Base-by-base conservation (phyloP, 768 basidiomycete genomes). In the Macrolepiota dolichaula region DNA sequence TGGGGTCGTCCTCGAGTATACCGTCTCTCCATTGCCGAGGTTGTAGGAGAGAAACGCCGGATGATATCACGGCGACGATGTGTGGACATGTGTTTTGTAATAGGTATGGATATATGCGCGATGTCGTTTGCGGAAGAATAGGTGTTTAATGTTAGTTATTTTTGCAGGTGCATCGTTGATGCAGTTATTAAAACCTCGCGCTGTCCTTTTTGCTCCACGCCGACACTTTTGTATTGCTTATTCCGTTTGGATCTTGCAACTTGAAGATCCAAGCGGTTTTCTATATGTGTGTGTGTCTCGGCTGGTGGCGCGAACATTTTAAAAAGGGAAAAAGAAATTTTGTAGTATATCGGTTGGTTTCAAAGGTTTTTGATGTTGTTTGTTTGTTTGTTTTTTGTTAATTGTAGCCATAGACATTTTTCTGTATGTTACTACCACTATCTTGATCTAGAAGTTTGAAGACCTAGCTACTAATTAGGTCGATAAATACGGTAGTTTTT, bases 31-130 rank as follows among this genome's bases (percentile, higher is more conserved):
- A 85, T 51, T 86, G 83, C 59, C 77, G 86, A 27, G 69, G 77
- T 1, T 86, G 85, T 63, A 71, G 74, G 4, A 67, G 72, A 25
- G 78, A 85, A 55, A 76, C 78, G 1, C 83, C 82, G 55, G 76
- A 79, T 37, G 78, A 85, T 61, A 77, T 80, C 49, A 85, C 82
- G 2, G 85, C 80, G 22, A 85, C 82, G 3, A 81, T 84, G 70
- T 87, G 86, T 65, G 86, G 86, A 2, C 86, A 87, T 63, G 65
- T 87, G 17, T 87, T 87, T 63, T 87, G 86, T 65, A 77, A 82
- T 57, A 61, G 75, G 85, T 85, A 59, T 24, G 80, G n/a, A n/a
- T n/a, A n/a, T n/a, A 22, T 19, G 4, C 13, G 44, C 36, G 6
- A 32, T 32, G 29, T 7, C 7, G 29, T 32, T 32, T 7, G 7